Evolutionary conservation across 495 filamentous ascomycete species (phyloP).

Genomic region (Penicillium salamii): DNA sequence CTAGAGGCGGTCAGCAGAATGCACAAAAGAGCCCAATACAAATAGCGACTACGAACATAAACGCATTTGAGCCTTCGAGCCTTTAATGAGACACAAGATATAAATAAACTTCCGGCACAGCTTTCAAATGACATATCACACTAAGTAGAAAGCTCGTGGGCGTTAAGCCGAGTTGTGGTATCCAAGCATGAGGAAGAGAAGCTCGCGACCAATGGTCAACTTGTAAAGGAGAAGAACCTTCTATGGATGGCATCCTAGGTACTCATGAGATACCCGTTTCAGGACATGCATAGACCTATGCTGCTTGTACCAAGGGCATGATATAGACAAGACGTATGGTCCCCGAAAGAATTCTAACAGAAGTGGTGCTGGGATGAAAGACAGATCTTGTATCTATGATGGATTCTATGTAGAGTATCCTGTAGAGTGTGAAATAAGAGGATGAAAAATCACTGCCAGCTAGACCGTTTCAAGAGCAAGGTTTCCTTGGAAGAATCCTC

Average conservation of each 20-base stretch:
- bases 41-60: too few relatives aligned
- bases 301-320: constrained; percentile 1
- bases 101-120: too few relatives aligned
- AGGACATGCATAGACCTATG: constrained; percentile 11
- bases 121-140: too few relatives aligned
- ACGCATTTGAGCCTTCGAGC: too few relatives aligned
- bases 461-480: not conserved
- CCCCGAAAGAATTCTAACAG: constrained; percentile 4
- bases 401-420: constrained; percentile 2
- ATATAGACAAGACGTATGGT: constrained; percentile 2
- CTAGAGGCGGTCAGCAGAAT: too few relatives aligned
- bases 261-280: constrained; percentile 19
- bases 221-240: constrained; percentile 16
- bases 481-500: constrained; percentile 1
- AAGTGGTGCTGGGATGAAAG: constrained; percentile 1
- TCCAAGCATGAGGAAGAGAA: constrained; percentile 17
- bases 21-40: too few relatives aligned
- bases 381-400: constrained; percentile 5
- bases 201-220: constrained; percentile 11
- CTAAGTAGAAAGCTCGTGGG: too few relatives aligned
- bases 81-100: too few relatives aligned
- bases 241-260: constrained; percentile 4
- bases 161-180: too few relatives aligned
- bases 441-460: not conserved
- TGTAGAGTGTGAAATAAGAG: not conserved